Evolutionary conservation across 139 green algal genomes (phyloP).

Genomic region (Marvania coccoides): DNA sequence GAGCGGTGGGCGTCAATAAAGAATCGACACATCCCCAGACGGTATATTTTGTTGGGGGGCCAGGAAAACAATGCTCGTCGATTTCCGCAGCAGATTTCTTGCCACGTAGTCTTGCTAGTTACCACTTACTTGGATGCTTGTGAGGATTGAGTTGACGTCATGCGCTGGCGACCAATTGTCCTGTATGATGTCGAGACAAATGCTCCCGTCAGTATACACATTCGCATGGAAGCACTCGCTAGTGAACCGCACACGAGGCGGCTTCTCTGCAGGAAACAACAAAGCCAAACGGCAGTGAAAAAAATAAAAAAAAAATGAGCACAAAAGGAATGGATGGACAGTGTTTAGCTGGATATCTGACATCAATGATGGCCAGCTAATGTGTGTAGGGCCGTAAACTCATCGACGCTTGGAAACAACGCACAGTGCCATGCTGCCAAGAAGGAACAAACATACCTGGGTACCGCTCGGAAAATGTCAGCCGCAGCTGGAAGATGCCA

Average conservation of each 20-base stretch:
- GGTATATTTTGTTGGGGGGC: no score
- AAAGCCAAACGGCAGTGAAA: no score
- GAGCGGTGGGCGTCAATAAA: no score
- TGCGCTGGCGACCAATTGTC: constrained; percentile 83
- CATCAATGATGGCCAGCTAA: no score
- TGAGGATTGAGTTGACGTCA: constrained; percentile 85
- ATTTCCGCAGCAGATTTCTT: no score
- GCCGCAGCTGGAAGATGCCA: constrained; percentile 77
- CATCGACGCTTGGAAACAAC: not conserved
- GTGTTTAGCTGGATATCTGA: no score
- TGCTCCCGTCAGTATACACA: constrained; percentile 76
- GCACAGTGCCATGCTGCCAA: not conserved
- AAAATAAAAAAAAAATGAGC: not conserved
- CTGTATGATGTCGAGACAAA: constrained; percentile 94
- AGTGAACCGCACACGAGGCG: constrained; percentile 82
- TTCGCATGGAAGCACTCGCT: constrained; percentile 81
- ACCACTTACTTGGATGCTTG: constrained; percentile 53
- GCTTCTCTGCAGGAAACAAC: no score
- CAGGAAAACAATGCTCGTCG: no score
- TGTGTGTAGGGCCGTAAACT: no score
- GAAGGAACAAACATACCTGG: not conserved
- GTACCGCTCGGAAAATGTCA: constrained; percentile 73
- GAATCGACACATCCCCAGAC: no score
- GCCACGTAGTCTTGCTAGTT: no score
- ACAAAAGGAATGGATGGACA: not conserved